Base-by-base conservation (phyloP, 2,329 filamentous ascomycete species). In the Aureobasidium sp. region DNA sequence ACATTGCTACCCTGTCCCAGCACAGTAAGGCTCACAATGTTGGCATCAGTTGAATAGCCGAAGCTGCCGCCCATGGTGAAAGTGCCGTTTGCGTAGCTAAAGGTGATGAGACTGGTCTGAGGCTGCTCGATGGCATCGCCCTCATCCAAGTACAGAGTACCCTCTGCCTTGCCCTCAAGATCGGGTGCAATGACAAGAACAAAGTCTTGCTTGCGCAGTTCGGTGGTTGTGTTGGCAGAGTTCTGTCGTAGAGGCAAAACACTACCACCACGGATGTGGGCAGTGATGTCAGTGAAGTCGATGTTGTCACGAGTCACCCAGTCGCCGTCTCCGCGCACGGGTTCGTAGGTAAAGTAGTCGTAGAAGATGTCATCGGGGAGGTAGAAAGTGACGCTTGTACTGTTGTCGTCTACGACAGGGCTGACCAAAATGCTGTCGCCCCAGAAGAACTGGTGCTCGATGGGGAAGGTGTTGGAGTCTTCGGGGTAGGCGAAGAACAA, bases 111-210 rank as follows among this genome's bases (percentile, higher is more conserved):
- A 7, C 79, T 83, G n/a, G 78, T 82, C 0, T 67, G 70, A 2
- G 73, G 63, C 71, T 88, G 88, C 61, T 81, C 74, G 53, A 92
- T 66, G 27, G 81, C 84, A 61, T 85, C 84, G 9, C 90, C 90
- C 63, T 95, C 89, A 65, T 94, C 90, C 5, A 94, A 74, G 70
- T 92, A 94, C 60, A 94, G 75, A 55, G 78, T 77, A 0, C 90
- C 90, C 1, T 69, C 71, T 0, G 90, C 90, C 7, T 75, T 81
- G 3, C 86, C 87, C 55, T 86, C 75, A 0, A 70, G 68, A 6
- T 80, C 83, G 0, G 88, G 79, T 0, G 89, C 86, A 46, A 95
- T 79, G 37, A 93, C 68, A 54, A 95, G 75, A 69, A 86, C 80
- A 74, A 93, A 93, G 65, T 84, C 78, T 66, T 87, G 77, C 65